These are phyloP conservation scores for Salix exigua DNA, from an alignment of 345 rosid genomes.

Conservation along the genomic window DNA sequence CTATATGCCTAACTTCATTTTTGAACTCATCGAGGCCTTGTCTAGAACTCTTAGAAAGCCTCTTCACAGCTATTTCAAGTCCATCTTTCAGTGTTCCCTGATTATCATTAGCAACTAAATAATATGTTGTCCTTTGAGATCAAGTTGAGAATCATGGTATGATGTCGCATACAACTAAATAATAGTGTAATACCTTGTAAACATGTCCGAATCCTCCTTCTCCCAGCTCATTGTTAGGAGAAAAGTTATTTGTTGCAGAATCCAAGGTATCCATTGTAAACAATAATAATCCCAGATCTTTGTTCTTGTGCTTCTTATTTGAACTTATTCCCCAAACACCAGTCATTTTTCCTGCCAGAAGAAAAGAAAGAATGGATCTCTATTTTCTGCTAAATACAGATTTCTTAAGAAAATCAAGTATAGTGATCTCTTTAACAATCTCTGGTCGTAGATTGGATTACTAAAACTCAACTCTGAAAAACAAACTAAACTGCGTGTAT, in stretches of 20 bases:
- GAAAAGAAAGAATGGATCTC: background rate
- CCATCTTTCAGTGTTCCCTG: background rate
- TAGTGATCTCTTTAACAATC: background rate
- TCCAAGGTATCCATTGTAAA: background rate
- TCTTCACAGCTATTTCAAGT: constrained; percentile 1
- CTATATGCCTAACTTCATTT: background rate
- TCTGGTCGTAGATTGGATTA: background rate
- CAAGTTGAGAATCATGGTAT: background rate
- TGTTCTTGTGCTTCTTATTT: background rate
- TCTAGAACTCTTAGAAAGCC: background rate
- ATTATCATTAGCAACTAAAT: no score
- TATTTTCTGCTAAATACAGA: background rate
- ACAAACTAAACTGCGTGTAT: background rate
- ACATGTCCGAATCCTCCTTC: constrained; percentile 16
- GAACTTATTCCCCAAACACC: background rate
- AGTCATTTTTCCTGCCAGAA: background rate
- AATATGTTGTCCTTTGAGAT: no score
- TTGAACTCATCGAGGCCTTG: constrained; percentile 5
- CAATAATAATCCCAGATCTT: background rate
- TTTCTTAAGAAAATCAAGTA: no score
- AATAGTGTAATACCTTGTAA: background rate
- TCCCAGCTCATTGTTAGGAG: background rate
- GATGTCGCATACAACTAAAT: background rate
- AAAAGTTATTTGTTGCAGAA: background rate
- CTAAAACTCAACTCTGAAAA: background rate